Evolutionary conservation across 495 filamentous ascomycete genomes (phyloP), one percentile per base, ranked within the genome.

Genomic region (Talaromyces ruber): DNA sequence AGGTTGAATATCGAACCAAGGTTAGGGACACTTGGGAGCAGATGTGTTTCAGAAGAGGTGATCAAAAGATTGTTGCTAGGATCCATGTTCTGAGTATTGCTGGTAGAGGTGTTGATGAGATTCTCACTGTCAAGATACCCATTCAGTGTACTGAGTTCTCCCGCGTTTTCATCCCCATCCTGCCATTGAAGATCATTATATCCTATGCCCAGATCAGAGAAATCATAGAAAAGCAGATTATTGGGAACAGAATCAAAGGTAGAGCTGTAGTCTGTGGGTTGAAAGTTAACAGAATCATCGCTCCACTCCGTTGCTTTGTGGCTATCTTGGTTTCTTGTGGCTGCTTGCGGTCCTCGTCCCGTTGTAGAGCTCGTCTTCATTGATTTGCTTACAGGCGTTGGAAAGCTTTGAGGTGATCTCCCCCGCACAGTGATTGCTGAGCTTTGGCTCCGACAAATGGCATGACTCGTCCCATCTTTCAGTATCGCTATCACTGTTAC

Each of bases 1-100:
- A 59, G n/a, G 34, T 59, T 59, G n/a, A 59, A 59, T 59, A 59
- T 59, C n/a, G 58, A 59, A 2, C 22, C 58, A 16, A 59, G 39
- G 16, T 59, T 26, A 12, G 58, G 58, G 2, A 59, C 25, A 29
- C 14, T 59, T 14, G 58, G 58, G 14, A 59, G 34, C 24, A 59
- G 28, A 18, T 37, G 16, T 25, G 58, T 59, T 59, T 59, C 58
- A n/a, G 32, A 32, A 12, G 58, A 26, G 6, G 58, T 34, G 9
- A 59, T 59, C 32, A 59, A 45, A 26, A 59, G 39, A 39, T n/a
- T 22, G 28, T 58, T 39, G 39, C 58, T 59, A 26, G 47, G 8
- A 43, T 45, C 50, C 4, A 18, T 22, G 14, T 28, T 21, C 12
- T 50, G 18, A 16, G 21, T 45, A 28, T 28, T 26, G 8, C 21